A percentile compares a stretch with the other conserved stretches of the same genome.
These are phyloP conservation scores for Calophaca sinica DNA, from an alignment of 306 rosid species.

Conservation along the genomic window DNA sequence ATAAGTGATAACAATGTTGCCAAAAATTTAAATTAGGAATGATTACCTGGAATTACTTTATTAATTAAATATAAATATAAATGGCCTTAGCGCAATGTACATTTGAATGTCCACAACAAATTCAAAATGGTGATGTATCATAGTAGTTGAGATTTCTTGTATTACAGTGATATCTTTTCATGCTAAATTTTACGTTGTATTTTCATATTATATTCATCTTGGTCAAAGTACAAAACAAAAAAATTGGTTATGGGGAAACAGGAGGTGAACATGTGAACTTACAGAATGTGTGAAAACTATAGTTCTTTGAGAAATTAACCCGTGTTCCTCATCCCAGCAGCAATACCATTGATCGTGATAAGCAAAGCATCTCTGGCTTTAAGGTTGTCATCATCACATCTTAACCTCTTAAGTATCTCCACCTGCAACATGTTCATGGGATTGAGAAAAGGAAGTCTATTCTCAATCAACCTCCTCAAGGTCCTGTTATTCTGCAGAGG, in stretches of 20 bases:
- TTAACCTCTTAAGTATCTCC: constrained; percentile 87
- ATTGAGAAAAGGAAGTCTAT: constrained; percentile 83
- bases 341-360: constrained; percentile 90
- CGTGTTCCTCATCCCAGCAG: constrained; percentile 99
- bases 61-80: too few relatives aligned
- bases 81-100: too few relatives aligned
- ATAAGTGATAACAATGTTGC: too few relatives aligned
- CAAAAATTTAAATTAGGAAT: too few relatives aligned
- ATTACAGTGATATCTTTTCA: too few relatives aligned
- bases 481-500: constrained; percentile 70
- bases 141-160: too few relatives aligned
- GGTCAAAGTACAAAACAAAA: not conserved
- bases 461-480: constrained; percentile 85
- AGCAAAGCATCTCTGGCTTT: constrained; percentile 87
- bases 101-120: too few relatives aligned
- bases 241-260: not conserved
- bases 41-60: too few relatives aligned
- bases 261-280: not conserved
- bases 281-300: not conserved
- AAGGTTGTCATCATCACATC: constrained; percentile 76
- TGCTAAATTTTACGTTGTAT: not conserved
- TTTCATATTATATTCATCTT: constrained; percentile 14
- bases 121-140: too few relatives aligned
- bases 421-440: constrained; percentile 92
- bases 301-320: constrained; percentile 53